Evolutionary conservation across 208 protist genomes (phyloP).

Genomic region (Phytomonas sp.): DNA sequence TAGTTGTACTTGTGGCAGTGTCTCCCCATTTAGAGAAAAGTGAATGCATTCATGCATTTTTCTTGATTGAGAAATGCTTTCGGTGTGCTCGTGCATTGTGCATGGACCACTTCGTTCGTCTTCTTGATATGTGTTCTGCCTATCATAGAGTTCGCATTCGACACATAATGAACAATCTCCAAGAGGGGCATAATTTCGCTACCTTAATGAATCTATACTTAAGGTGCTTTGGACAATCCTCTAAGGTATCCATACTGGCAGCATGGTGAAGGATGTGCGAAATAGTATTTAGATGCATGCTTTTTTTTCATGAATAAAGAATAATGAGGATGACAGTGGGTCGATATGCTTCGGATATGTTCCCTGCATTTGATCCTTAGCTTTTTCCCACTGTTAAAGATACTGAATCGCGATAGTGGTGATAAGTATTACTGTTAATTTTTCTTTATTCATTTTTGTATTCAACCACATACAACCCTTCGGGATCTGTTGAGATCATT

Average conservation of each 20-base stretch:
- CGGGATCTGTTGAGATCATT: not conserved
- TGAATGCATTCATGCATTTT: constrained; percentile 25
- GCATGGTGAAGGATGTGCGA: not conserved
- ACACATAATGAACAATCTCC: not conserved
- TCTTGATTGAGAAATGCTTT: constrained; percentile 42
- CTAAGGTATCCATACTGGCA: not conserved
- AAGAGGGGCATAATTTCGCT: not conserved
- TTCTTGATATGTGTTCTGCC: constrained; percentile 75
- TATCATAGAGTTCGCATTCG: constrained; percentile 85
- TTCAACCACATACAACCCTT: not conserved
- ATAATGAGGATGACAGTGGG: not conserved
- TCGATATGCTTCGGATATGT: not conserved
- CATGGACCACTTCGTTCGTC: constrained; percentile 23
- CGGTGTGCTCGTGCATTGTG: constrained; percentile 27
- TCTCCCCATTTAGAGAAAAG: constrained; percentile 42
- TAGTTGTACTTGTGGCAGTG: constrained; percentile 46
- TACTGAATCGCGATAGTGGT: not conserved
- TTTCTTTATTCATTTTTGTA: constrained; percentile 14
- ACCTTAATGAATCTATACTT: not conserved
- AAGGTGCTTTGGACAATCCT: not conserved
- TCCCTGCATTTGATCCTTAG: not conserved
- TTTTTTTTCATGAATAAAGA: not conserved
- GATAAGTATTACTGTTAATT: not conserved
- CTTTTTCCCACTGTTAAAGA: not conserved
- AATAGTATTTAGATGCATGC: not conserved